These are phyloP conservation scores for Ambrosiella xylebori DNA, from an alignment of 2,329 filamentous ascomycete genomes.

Conservation along the genomic window DNA sequence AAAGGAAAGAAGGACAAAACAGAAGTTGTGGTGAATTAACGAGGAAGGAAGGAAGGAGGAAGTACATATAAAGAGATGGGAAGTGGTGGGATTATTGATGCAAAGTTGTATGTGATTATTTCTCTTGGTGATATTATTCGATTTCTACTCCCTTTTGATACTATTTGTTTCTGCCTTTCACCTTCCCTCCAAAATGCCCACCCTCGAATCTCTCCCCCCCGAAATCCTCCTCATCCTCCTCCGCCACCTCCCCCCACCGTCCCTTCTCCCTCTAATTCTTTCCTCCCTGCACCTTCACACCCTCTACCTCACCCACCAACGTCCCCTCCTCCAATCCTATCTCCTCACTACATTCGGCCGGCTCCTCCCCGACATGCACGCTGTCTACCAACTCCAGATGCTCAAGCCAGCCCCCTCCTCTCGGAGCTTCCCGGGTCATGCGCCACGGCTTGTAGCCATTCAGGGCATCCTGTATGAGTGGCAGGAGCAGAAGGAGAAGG, in stretches of 20 bases:
- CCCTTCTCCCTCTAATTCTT: slow-evolving; percentile 3
- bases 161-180: neutral
- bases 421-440: neutral
- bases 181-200: neutral
- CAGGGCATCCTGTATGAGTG: neutral
- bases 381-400: slow-evolving; percentile 9
- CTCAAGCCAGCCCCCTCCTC: slow-evolving; percentile 4
- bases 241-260: neutral
- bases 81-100: neutral
- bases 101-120: neutral
- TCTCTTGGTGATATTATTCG: neutral
- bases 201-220: slow-evolving; percentile 8
- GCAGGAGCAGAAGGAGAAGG: neutral
- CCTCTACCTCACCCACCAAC: slow-evolving; percentile 6
- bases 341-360: slow-evolving; percentile 5
- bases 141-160: neutral
- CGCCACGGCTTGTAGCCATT: neutral
- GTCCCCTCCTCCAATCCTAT: slow-evolving; percentile 7
- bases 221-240: slow-evolving; percentile 10
- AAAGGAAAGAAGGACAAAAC: neutral
- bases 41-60: neutral
- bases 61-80: neutral
- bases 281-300: slow-evolving; percentile 8
- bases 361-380: slow-evolving; percentile 9
- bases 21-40: neutral